phyloP scores from a whole-genome alignment of 1,284 basidiomycete species.

The Athelia psychrophila region DNA sequence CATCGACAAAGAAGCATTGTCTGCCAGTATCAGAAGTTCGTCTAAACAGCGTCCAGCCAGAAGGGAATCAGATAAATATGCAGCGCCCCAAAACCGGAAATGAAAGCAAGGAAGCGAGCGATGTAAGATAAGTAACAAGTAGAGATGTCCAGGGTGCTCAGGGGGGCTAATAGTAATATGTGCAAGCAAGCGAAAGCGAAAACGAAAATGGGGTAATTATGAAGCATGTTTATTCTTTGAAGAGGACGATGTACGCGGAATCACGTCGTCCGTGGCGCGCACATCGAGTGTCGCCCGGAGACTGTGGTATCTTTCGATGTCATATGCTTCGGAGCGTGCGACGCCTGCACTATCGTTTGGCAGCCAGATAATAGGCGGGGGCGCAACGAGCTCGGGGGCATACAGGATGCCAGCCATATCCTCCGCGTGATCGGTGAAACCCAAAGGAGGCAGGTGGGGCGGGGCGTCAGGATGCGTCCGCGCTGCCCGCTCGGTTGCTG shows the following conservation, averaged over 20 bases:
- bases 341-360: slow-evolving; percentile 72
- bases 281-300: slow-evolving; percentile 65
- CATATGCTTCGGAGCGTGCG: slow-evolving; percentile 65
- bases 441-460: slow-evolving; percentile 64
- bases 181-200: neutral
- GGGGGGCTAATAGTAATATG: neutral
- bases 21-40: no score
- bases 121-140: neutral
- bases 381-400: slow-evolving; percentile 75
- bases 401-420: slow-evolving; percentile 77
- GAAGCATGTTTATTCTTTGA: slow-evolving; percentile 1
- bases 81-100: neutral
- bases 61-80: no score
- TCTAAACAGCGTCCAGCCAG: no score
- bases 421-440: slow-evolving; percentile 71
- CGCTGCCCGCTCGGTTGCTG: slow-evolving; percentile 72
- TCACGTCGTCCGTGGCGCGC: slow-evolving; percentile 51
- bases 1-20: no score
- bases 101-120: neutral
- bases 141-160: neutral
- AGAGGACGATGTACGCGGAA: slow-evolving; percentile 30
- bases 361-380: slow-evolving; percentile 77
- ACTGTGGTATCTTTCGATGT: slow-evolving; percentile 68
- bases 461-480: slow-evolving; percentile 77
- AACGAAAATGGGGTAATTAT: slow-evolving; percentile 1